Conservation (phyloP, 2,329 filamentous ascomycete genomes). For the Byssothecium circinans region DNA sequence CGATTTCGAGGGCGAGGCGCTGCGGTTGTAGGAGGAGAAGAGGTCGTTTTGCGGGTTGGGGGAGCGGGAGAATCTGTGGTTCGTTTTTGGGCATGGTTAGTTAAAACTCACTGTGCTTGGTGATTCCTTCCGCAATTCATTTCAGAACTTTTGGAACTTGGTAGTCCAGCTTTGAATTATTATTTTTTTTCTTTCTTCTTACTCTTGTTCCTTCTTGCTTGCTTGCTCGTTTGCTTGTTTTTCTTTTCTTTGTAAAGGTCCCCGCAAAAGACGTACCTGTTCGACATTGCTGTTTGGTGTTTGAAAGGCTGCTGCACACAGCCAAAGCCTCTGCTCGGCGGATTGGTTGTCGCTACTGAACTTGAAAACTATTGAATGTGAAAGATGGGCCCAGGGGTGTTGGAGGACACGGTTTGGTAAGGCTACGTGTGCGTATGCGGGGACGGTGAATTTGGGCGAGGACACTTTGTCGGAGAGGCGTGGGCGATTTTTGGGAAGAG, state of each 20-base stretch:
- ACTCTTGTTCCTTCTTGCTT: not conserved
- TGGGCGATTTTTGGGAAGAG: conserved; percentile 4
- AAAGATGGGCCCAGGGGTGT: not conserved
- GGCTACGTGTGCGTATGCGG: not conserved
- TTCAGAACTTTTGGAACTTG: too few relatives aligned
- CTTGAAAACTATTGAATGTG: not conserved
- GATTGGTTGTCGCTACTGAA: too few relatives aligned
- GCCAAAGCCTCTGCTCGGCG: too few relatives aligned
- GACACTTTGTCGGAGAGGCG: conserved; percentile 19
- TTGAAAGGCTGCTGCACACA: conserved; percentile 11
- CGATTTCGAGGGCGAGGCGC: conserved; percentile 41
- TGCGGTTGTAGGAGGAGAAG: conserved; percentile 45
- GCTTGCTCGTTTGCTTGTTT: too few relatives aligned
- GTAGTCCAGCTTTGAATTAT: too few relatives aligned
- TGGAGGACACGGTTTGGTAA: not conserved
- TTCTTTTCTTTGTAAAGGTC: not conserved
- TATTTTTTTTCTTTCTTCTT: not conserved
- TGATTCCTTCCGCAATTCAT: too few relatives aligned
- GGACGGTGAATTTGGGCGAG: conserved; percentile 5
- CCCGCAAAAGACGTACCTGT: conserved; percentile 17
- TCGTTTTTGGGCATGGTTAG: too few relatives aligned
- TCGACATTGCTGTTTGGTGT: conserved; percentile 21
- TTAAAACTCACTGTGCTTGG: too few relatives aligned
- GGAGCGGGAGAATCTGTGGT: conserved; percentile 29
- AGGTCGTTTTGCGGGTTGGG: conserved; percentile 40